Evolutionary conservation across 306 rosid species (phyloP).

Genomic region (Rosa chinensis): DNA sequence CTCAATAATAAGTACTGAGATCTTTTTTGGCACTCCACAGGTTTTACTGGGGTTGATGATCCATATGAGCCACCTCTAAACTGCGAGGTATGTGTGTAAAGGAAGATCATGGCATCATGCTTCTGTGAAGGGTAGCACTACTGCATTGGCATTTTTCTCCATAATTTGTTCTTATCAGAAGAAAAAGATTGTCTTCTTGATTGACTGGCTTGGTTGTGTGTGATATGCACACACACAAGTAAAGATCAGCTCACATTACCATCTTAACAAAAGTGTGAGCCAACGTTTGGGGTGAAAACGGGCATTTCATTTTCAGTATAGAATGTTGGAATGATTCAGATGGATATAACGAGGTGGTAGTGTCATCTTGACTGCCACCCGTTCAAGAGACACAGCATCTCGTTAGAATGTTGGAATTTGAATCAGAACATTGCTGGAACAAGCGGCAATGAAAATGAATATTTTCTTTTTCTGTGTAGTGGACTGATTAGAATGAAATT

Average conservation of each 20-base stretch:
- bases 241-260: neutral
- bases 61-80: conserved; percentile 79
- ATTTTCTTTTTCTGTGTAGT: neutral
- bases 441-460: too few species aligned
- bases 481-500: neutral
- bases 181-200: neutral
- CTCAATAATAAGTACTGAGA: neutral
- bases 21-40: conserved; percentile 53
- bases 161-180: neutral
- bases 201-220: neutral
- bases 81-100: conserved; percentile 59
- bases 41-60: conserved; percentile 90
- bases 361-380: neutral
- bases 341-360: neutral
- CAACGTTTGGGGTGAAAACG: neutral
- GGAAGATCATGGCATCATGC: conserved; percentile 9
- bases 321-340: neutral
- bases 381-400: neutral
- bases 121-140: neutral
- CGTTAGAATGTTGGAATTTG: neutral
- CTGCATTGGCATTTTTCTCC: conserved; percentile 6
- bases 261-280: neutral
- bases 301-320: neutral
- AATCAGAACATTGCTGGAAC: neutral
- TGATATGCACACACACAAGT: neutral